Conservation (phyloP, 352 stramenopile genomes). For the Phytophthora podocarpi region DNA sequence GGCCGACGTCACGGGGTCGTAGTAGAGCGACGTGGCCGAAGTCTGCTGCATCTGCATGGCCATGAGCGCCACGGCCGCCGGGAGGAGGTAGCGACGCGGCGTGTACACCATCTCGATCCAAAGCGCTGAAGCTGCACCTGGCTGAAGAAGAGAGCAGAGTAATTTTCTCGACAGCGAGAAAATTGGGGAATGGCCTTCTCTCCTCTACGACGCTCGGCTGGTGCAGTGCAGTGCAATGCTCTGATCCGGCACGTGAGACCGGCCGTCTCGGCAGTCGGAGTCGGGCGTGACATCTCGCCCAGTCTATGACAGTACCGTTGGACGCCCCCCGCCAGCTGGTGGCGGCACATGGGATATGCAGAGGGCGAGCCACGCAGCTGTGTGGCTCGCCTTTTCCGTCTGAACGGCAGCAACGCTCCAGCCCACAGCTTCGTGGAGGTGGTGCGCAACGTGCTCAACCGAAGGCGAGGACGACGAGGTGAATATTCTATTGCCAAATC, state of each 20-base stretch:
- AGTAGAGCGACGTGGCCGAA: conserved; percentile 22
- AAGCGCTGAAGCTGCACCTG: conserved; percentile 4
- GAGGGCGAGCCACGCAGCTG: conserved; percentile 19
- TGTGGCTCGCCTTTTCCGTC: conserved; percentile 29
- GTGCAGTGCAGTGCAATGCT: conserved; percentile 8
- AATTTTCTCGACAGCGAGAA: conserved; percentile 37
- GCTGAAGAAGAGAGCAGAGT: conserved; percentile 2
- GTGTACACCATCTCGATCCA: conserved; percentile 27
- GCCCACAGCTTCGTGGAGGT: background rate
- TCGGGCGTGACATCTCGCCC: conserved; percentile 15
- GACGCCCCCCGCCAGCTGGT: conserved; percentile 21
- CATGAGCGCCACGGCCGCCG: conserved; percentile 15
- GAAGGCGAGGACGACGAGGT: too few species aligned
- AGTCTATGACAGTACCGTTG: conserved; percentile 9
- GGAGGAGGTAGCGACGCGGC: conserved; percentile 23
- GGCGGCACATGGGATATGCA: conserved; percentile 23
- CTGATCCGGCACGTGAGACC: conserved; percentile 28
- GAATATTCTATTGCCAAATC: too few species aligned
- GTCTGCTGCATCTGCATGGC: conserved; percentile 30
- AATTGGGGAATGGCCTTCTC: conserved; percentile 40
- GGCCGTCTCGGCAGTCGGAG: conserved; percentile 28
- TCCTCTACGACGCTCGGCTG: conserved; percentile 11
- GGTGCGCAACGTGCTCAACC: too few species aligned
- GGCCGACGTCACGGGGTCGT: conserved; percentile 5
- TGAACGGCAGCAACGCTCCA: conserved; percentile 8